Conservation (phyloP, 106 monocot species). For the Phalaenopsis equestris region DNA sequence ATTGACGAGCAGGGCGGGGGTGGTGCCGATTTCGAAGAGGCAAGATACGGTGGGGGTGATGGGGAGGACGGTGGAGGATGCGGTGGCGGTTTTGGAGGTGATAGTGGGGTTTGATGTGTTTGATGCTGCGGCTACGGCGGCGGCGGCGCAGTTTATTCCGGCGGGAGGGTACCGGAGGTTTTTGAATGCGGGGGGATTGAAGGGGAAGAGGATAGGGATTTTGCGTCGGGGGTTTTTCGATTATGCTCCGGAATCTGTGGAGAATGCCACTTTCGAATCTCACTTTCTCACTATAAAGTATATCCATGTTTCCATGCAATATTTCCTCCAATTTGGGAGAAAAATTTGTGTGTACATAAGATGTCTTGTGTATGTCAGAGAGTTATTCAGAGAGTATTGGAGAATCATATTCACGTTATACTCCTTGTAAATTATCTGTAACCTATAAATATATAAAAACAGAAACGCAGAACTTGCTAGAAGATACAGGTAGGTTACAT, state of each 20-base stretch:
- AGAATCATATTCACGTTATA: too few relatives aligned
- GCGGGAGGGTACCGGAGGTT: slow-evolving; percentile 40
- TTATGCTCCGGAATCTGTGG: slow-evolving; percentile 9
- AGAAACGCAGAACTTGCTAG: too few relatives aligned
- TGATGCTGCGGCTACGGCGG: slow-evolving; percentile 36
- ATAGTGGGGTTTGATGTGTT: slow-evolving; percentile 48
- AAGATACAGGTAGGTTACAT: too few relatives aligned
- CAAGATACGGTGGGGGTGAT: slow-evolving; percentile 61
- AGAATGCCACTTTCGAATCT: slow-evolving; percentile 18
- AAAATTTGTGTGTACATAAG: too few relatives aligned
- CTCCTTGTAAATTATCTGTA: too few relatives aligned
- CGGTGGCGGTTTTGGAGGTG: slow-evolving; percentile 45
- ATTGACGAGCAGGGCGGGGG: slow-evolving; percentile 63
- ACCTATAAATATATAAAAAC: too few relatives aligned
- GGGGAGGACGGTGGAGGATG: slow-evolving; percentile 11
- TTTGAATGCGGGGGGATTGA: slow-evolving; percentile 39
- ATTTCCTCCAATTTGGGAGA: too few relatives aligned
- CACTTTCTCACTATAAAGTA: slow-evolving; percentile 54
- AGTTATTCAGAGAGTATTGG: too few relatives aligned
- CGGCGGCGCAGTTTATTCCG: slow-evolving; percentile 36
- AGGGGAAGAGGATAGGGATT: slow-evolving; percentile 66
- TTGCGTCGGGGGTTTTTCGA: slow-evolving; percentile 38
- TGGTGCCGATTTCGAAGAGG: slow-evolving; percentile 51
- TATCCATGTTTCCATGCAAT: too few relatives aligned
- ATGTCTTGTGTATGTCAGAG: too few relatives aligned